These are phyloP conservation scores for Penicillium sp. DNA, from an alignment of 2,329 filamentous ascomycete species.

Conservation along the genomic window DNA sequence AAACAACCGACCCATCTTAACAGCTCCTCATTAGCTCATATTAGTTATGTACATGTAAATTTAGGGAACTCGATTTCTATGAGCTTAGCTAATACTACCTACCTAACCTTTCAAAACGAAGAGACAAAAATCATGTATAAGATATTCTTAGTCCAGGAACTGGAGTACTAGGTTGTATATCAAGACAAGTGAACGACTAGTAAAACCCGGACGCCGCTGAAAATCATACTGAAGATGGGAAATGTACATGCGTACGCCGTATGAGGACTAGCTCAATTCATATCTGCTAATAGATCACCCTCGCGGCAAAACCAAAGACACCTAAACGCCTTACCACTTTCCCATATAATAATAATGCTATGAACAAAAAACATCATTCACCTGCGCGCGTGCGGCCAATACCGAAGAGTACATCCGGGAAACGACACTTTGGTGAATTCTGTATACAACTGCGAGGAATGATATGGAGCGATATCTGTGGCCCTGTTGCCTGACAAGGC, in stretches of 20 bases:
- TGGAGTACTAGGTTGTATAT: not conserved
- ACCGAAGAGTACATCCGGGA: not conserved
- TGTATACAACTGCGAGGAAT: not conserved
- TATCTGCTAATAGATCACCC: not conserved
- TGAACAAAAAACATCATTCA: not conserved
- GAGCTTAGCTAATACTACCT: too few species aligned
- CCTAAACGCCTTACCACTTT: not conserved
- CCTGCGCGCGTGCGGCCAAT: not conserved
- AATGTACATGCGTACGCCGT: not conserved
- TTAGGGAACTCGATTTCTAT: not conserved
- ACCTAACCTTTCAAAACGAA: too few species aligned
- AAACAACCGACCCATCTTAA: too few species aligned
- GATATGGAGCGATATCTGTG: not conserved
- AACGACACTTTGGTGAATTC: not conserved
- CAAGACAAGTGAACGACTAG: not conserved
- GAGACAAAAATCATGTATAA: not conserved
- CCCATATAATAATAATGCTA: conserved; percentile 10
- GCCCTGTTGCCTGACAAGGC: not conserved
- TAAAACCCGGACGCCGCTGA: not conserved
- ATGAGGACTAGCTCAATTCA: conserved; percentile 1
- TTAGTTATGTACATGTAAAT: not conserved
- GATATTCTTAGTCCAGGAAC: not conserved
- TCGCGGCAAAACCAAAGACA: not conserved
- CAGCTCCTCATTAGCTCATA: not conserved
- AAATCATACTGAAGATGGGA: not conserved